Evolutionary conservation across 179 eudicot species (phyloP), one percentile per base, ranked within the genome.

Genomic region (Pouteria campechiana): DNA sequence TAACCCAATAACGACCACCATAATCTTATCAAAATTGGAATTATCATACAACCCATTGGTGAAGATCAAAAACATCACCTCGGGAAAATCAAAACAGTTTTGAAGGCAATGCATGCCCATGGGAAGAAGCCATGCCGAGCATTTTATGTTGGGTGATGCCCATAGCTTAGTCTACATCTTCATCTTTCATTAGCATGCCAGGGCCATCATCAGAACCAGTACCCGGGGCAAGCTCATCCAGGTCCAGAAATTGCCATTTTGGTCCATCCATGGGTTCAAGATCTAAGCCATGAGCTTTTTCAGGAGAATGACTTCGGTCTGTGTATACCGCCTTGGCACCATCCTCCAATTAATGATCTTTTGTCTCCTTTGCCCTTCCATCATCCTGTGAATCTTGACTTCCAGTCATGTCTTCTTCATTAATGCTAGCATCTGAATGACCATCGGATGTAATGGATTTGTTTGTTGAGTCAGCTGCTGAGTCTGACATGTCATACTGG

Each of bases 161-260:
- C n/a, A n/a, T n/a, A n/a, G n/a, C n/a, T n/a, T n/a, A n/a, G n/a
- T 67, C 67, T 4, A 37, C 28, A 36, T 52, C 70, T 38, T 77
- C 77, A 53, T 71, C 93, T 67, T 77, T 75, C 57, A 52, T 68
- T 33, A 58, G 44, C n/a, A n/a, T n/a, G n/a, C n/a, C n/a, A n/a
- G n/a, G n/a, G 30, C 85, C 85, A 51, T 88, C 97, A 11, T 84
- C 97, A 54, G 78, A 77, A 52, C 93, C 84, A 36, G 80, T 51
- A 57, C 85, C 93, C 1, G 97, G 95, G 50, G 97, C 97, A 27
- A 78, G 70, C 56, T 85, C 95, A 58, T 84, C 85, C 9, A 85
- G 79, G 64, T 89, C 95, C 55, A 89, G 97, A 81, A 81, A 81
- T 31, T 74, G 72, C 37, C 81, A 67, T 45, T 61, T 58, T 20